Evolutionary conservation across 2,329 filamentous ascomycete species (phyloP), one percentile per base, ranked within the genome.

Genomic region (Diaporthe sp.): DNA sequence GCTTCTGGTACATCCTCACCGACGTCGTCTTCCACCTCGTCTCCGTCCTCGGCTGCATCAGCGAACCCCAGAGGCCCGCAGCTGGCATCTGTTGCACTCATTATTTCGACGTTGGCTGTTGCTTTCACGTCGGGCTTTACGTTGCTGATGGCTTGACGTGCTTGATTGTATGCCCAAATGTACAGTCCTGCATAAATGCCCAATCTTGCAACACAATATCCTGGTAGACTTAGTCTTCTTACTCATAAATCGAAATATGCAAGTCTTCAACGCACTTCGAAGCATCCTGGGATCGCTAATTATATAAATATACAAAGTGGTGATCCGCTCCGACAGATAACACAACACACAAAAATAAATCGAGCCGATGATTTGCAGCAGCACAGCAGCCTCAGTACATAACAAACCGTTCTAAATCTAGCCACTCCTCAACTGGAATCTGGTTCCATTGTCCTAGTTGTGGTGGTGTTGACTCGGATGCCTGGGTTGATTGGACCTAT

Each of bases 61-160:
- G 7, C 3, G 45, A 45, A 50, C 33, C 28, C 67, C 10, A 71
- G 45, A 38, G 22, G 30, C 22, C 42, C 47, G 17, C 12, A 50
- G 13, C 28, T 50, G 17, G 13, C 42, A 19, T 50, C 72, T 12
- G 28, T 12, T 50, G 67, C 61, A 12, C 17, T 74, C 22, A 19
- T 61, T 4, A 25, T 66, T 19, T 54, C 25, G 19, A 71, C 72
- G 17, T 3, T 74, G 47, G 35, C 13, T 40, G 25, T 40, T 22
- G 57, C 67, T 3, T 71, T 74, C 25, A 64, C 45, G 5, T 74
- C 45, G n/a, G 72, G 72, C 8, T 71, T 66, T n/a, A 25, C 64
- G 35, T 45, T 73, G 35, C 28, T 73, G 47, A 57, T 57, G 64
- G 8, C 45, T 67, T 67, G 30, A 67, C 10, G 22, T 9, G n/a